Base-by-base conservation (phyloP, 805 yeast genomes). In the Saccharomycopsis schoenii region DNA sequence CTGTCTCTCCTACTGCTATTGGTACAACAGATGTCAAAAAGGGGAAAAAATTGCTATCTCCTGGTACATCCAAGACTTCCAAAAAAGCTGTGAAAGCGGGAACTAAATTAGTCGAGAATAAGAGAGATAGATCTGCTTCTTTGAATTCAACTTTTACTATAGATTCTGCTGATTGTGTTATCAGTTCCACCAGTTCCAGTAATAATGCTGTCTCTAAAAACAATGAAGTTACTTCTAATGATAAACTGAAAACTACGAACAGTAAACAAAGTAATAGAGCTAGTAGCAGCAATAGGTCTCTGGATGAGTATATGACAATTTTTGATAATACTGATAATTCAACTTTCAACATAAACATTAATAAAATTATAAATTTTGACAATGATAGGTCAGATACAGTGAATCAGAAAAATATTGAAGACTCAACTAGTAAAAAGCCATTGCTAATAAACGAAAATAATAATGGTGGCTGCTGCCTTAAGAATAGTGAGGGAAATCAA, bases 71-170 rank as follows among this genome's bases (percentile, higher is more conserved):
- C 10, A 19, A 21, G 34, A 12, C 29, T 8, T 47, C 52, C 11
- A 24, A 47, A 15, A 24, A n/a, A 21, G 14, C 15, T 2, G 21
- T 17, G 15, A 47, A 47, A 47, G 19, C 52, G 21, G 15, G 10
- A 37, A 12, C 41, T 37, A 37, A 37, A 9, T 37, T 9, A 37
- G 2, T 12, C 4, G 41, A 37, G 24, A 52, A 34, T n/a, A 39
- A 11, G 14, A 41, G 51, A 14, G 41, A 19, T 9, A 40, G 61
- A 34, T 51, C 58, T 9, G 43, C 43, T 11, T 58, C 59, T 17
- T 17, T 37, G n/a, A n/a, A 37, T 25, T 56, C 59, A 15, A 42
- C 41, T 4, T 40, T 58, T n/a, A 56, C 61, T 2, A 9, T 58
- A 17, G 58, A 61, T 36, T 57, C 59, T 14, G 34, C 36, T 25